Percentiles rank a stretch among this genome's conserved stretches.
phyloP scores from a whole-genome alignment of 2,329 filamentous ascomycete genomes.

The Monilinia vaccinii-corymbosi region DNA sequence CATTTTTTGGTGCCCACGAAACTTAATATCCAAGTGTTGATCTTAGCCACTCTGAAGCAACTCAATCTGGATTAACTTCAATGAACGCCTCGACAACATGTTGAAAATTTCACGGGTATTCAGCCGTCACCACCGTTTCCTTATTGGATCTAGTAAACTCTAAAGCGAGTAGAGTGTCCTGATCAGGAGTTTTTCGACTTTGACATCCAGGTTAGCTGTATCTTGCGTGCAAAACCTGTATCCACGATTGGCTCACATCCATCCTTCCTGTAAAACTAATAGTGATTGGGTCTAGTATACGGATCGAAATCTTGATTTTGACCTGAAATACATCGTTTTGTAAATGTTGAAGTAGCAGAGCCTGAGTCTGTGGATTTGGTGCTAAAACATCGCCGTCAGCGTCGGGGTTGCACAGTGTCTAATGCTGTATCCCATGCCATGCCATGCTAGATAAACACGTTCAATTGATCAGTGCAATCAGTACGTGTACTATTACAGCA shows the following conservation, averaged over 20 bases:
- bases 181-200: background rate
- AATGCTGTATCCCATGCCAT: background rate
- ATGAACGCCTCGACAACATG: background rate
- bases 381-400: background rate
- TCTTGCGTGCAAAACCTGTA: background rate
- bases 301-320: too few relatives aligned
- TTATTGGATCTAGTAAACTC: background rate
- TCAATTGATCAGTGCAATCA: background rate
- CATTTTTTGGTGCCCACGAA: background rate
- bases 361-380: background rate
- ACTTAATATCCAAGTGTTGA: background rate
- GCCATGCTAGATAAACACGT: background rate
- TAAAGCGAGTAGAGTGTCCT: background rate
- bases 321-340: too few relatives aligned
- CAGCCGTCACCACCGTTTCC: background rate
- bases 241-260: background rate
- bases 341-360: background rate
- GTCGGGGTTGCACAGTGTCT: background rate
- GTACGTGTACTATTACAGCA: background rate
- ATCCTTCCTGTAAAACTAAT: background rate
- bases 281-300: too few relatives aligned
- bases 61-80: background rate
- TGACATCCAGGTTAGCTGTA: background rate
- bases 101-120: background rate
- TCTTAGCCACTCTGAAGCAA: background rate